Percentiles rank a stretch among this genome's conserved stretches.
phyloP scores from a whole-genome alignment of 2,329 filamentous ascomycete species.

The Cercospora berteroae region DNA sequence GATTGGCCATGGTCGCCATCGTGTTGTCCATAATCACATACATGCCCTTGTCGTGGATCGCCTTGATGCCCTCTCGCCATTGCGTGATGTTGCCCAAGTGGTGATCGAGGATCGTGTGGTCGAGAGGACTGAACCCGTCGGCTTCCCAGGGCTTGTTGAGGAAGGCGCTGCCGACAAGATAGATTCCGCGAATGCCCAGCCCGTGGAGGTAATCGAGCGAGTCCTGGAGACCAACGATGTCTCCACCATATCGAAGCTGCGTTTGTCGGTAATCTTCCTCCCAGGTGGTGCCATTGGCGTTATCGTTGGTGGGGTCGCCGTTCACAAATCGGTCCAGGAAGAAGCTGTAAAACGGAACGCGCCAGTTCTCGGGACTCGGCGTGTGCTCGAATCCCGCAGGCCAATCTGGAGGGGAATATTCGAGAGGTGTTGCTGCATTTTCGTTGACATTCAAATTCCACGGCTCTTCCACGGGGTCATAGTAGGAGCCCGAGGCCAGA shows the following conservation, averaged over 20 bases:
- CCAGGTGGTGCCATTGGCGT: conserved; percentile 59
- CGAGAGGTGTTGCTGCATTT: conserved; percentile 53
- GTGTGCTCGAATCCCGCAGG: conserved; percentile 48
- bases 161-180: conserved; percentile 62
- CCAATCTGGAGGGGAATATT: conserved; percentile 53
- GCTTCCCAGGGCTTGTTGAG: conserved; percentile 64
- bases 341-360: conserved; percentile 64
- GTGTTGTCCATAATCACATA: conserved; percentile 67
- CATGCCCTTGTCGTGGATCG: conserved; percentile 63
- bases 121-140: conserved; percentile 57
- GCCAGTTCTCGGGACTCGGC: conserved; percentile 61
- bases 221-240: conserved; percentile 57
- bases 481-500: conserved; percentile 37
- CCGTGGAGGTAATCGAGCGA: conserved; percentile 64
- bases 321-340: conserved; percentile 65
- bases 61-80: conserved; percentile 58
- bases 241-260: conserved; percentile 63
- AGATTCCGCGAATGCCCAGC: conserved; percentile 61
- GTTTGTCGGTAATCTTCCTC: conserved; percentile 61
- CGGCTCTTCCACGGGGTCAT: conserved; percentile 50
- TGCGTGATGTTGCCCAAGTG: conserved; percentile 60
- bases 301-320: conserved; percentile 63
- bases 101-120: conserved; percentile 62
- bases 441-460: conserved; percentile 63
- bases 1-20: conserved; percentile 62